Evolutionary conservation across 345 rosid species (phyloP).

Genomic region (Euphorbia pulcherrima): DNA sequence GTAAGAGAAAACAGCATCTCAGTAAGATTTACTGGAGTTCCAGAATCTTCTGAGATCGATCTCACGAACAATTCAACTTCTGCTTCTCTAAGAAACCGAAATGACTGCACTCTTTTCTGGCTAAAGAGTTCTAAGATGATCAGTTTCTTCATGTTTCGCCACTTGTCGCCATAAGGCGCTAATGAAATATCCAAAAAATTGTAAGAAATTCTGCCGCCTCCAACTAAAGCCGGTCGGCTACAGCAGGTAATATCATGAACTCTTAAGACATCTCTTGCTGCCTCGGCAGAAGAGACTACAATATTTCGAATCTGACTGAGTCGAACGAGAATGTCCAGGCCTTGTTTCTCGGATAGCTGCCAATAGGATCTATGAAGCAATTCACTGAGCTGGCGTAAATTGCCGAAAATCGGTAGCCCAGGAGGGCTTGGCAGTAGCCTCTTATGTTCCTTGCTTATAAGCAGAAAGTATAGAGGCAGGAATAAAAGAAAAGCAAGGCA

Average conservation of each 20-base stretch:
- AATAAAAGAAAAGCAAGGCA: background rate
- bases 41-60: constrained; percentile 2
- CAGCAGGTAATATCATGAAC: constrained; percentile 12
- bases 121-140: constrained; percentile 15
- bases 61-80: background rate
- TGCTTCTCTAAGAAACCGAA: constrained; percentile 4
- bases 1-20: constrained; percentile 6
- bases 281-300: constrained; percentile 22
- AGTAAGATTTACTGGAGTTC: constrained; percentile 10
- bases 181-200: constrained; percentile 11
- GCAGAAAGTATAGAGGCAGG: background rate
- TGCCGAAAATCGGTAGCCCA: constrained; percentile 17
- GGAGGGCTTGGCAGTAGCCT: constrained; percentile 18
- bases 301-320: constrained; percentile 4
- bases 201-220: constrained; percentile 13
- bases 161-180: constrained; percentile 15
- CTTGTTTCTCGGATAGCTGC: constrained; percentile 16
- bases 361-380: background rate
- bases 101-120: constrained; percentile 20
- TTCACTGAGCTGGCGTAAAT: constrained; percentile 11
- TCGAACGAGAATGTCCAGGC: constrained; percentile 17
- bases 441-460: background rate
- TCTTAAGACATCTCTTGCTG: constrained; percentile 22
- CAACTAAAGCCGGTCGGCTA: constrained; percentile 11
- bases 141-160: constrained; percentile 17